phyloP scores from a whole-genome alignment of 1,284 basidiomycete genomes.

The Stereum hirsutum region DNA sequence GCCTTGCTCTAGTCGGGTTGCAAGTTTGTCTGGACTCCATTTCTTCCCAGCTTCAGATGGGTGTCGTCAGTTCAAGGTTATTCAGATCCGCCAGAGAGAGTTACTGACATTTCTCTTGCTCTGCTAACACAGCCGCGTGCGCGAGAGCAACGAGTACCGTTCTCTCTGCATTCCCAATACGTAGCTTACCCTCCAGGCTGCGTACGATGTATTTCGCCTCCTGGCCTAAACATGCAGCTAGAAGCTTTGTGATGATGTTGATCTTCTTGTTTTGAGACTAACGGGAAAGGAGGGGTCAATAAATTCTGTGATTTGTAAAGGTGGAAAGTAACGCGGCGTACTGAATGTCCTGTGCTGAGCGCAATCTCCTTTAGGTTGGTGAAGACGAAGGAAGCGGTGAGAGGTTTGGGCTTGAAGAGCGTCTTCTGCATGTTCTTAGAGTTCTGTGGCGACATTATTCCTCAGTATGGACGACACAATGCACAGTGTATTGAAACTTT shows the following conservation, averaged over 20 bases:
- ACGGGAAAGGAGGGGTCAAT: slow-evolving; percentile 3
- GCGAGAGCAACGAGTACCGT: slow-evolving; percentile 86
- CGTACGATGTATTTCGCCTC: slow-evolving; percentile 96
- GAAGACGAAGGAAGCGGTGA: slow-evolving; percentile 88
- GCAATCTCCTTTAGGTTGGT: slow-evolving; percentile 83
- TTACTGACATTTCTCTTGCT: slow-evolving; percentile 54
- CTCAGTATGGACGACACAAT: not conserved
- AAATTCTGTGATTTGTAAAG: not conserved
- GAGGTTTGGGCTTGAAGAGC: slow-evolving; percentile 87
- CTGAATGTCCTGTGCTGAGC: slow-evolving; percentile 73
- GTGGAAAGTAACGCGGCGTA: slow-evolving; percentile 22
- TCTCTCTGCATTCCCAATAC: slow-evolving; percentile 95
- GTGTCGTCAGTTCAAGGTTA: slow-evolving; percentile 5
- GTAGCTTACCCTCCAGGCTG: slow-evolving; percentile 92
- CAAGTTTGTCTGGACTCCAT: slow-evolving; percentile 68
- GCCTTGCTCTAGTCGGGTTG: slow-evolving; percentile 72
- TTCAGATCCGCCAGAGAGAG: slow-evolving; percentile 1
- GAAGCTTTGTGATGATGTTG: slow-evolving; percentile 88
- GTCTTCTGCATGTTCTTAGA: slow-evolving; percentile 94
- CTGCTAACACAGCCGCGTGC: slow-evolving; percentile 76
- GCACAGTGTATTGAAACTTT: too few species aligned
- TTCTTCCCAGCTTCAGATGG: slow-evolving; percentile 51
- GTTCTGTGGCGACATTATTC: slow-evolving; percentile 38
- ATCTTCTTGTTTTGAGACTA: slow-evolving; percentile 94
- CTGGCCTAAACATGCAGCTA: slow-evolving; percentile 84